Conservation (phyloP, 768 basidiomycete species). For the Pisolithus albus region DNA sequence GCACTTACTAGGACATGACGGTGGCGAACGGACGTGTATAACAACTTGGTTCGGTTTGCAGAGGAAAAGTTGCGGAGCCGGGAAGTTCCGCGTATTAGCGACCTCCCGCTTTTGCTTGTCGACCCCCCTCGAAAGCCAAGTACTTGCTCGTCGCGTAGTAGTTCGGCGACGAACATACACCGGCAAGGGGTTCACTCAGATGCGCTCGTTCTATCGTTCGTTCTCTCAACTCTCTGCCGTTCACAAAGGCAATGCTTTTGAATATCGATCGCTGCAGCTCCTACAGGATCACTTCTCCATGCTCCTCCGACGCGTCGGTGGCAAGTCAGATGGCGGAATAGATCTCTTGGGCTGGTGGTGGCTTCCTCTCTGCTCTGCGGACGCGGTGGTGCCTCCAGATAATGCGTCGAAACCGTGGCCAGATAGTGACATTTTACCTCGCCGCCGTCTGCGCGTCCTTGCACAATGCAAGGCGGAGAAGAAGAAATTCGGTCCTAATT, state of each 20-base stretch:
- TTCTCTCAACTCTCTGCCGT: slow-evolving; percentile 39
- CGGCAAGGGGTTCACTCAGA: not conserved
- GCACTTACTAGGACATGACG: slow-evolving; percentile 42
- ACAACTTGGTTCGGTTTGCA: not conserved
- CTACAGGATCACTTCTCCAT: slow-evolving; percentile 68
- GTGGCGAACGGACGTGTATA: slow-evolving; percentile 3
- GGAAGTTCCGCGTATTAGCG: slow-evolving; percentile 10
- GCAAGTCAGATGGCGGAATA: slow-evolving; percentile 84
- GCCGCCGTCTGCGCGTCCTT: slow-evolving; percentile 59
- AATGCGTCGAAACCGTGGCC: not conserved
- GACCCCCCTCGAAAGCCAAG: not conserved
- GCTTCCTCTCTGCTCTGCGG: slow-evolving; percentile 41
- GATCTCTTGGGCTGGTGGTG: slow-evolving; percentile 94
- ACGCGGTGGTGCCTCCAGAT: not conserved
- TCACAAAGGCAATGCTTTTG: slow-evolving; percentile 69
- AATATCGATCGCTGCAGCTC: slow-evolving; percentile 55
- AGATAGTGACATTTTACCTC: slow-evolving; percentile 4
- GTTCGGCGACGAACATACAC: no score
- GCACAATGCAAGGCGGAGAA: slow-evolving; percentile 92
- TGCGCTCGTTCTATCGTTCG: not conserved
- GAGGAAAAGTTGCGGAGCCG: slow-evolving; percentile 10
- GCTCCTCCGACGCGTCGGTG: slow-evolving; percentile 73
- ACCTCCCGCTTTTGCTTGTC: not conserved
- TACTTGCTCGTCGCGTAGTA: no score
- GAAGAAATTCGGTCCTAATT: slow-evolving; percentile 70